Base-by-base conservation (phyloP, 139 green algal genomes). In the Chlamydomonas eustigma region DNA sequence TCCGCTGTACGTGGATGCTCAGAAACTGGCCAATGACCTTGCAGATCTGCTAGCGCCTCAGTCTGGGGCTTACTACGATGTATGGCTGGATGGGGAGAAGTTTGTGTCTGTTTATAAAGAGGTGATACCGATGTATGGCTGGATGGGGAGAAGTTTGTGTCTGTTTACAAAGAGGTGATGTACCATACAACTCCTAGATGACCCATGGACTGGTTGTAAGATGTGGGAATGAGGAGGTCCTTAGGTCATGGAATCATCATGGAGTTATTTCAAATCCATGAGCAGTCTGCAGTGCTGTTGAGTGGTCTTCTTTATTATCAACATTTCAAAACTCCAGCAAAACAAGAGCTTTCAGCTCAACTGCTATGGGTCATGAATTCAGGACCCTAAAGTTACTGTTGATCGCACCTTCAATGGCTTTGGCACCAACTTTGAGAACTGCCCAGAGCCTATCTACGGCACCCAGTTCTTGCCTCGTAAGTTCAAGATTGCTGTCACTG, bases 51-150 rank as follows among this genome's bases (percentile, higher is more conserved):
- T 94, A 52, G 87, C 88, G 25, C 90, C 90, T 0, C 96, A 99
- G 88, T 92, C 86, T 3, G 96, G 96, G 34, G 93, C 95, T 2
- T 99, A 99, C 87, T 99, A 99, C 78, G 96, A 99, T 78, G 89
- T 99, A 32, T 99, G 96, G 96, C 93, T 99, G 4, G 96, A 99
- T 75, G 96, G 96, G 39, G 96, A 98, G 90, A 98, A 98, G 89
- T 97, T 98, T 76, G 90, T 97, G 76, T 88, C 80, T 1, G 79
- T 90, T 67, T 85, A 93, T 52, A 94, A 91, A 83, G 93, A 97
- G 92, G 89, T 93, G 12, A 58, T 12, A 18, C 12, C 44, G 18
- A 12, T 12, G 18, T 12, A 12, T 58, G 44, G 44, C 44, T 58
- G 44, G 44, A 18, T 58, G 12, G 18, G 12, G 44, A 58, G 18